Percentiles rank a stretch among this genome's conserved stretches.
Evolutionary conservation across 225 moss, liverwort and hornwort genomes (phyloP).

Genomic region (Physcomitrellopsis africana): DNA sequence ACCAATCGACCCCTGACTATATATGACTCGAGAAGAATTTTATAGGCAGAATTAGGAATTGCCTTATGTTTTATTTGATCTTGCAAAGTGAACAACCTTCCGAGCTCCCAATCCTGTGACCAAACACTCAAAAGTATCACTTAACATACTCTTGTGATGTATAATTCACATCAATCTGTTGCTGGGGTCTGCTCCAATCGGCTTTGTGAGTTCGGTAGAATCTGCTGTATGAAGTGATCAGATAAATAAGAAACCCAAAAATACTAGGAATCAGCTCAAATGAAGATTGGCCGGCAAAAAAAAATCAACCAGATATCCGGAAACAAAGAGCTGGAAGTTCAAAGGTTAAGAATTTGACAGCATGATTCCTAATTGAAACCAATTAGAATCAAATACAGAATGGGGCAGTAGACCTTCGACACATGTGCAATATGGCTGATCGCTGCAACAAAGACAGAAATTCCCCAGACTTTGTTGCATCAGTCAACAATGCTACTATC

Average conservation of each 20-base stretch:
- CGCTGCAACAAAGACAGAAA: conserved; percentile 44
- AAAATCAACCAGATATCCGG: conserved; percentile 5
- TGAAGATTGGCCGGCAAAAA: conserved; percentile 11
- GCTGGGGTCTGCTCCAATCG: conserved; percentile 1
- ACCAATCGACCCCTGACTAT: conserved; percentile 23
- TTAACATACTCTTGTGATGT: background rate
- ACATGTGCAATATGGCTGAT: conserved; percentile 65
- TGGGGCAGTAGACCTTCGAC: conserved; percentile 40
- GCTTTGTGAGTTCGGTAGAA: conserved; percentile 2
- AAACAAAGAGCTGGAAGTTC: background rate
- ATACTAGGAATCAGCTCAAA: conserved; percentile 2
- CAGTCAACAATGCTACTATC: conserved; percentile 22
- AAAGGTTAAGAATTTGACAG: background rate
- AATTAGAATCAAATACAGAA: conserved; percentile 24
- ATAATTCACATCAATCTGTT: conserved; percentile 14
- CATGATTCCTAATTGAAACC: background rate
- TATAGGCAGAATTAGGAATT: conserved; percentile 18
- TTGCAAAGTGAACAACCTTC: conserved; percentile 53
- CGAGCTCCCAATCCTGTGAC: conserved; percentile 51
- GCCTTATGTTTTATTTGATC: conserved; percentile 69
- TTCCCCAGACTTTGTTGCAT: conserved; percentile 31
- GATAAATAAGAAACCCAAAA: conserved; percentile 23
- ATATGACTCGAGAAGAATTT: conserved; percentile 4
- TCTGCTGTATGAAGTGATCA: background rate
- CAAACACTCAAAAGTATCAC: conserved; percentile 17